A percentile compares a stretch with the other conserved stretches of the same genome.
Evolutionary conservation across 192 early-diverging fungal genomes (phyloP).

Genomic region (Polychytrium aggregatum): DNA sequence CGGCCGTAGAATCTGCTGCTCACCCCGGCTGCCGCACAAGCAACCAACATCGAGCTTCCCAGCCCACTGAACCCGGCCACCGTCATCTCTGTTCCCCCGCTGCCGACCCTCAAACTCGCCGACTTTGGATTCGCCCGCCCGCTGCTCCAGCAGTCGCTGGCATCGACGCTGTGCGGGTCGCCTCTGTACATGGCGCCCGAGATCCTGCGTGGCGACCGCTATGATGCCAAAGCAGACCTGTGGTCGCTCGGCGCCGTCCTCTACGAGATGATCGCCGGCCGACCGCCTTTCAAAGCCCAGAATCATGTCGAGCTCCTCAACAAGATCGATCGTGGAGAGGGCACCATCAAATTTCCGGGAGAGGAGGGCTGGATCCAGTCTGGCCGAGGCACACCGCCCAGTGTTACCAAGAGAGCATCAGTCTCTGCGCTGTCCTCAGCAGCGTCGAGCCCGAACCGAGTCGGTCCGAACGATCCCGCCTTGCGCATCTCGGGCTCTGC

Average conservation of each 20-base stretch:
- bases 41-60: slow-evolving; percentile 29
- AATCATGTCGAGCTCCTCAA: slow-evolving; percentile 89
- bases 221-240: slow-evolving; percentile 89
- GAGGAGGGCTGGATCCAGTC: slow-evolving; percentile 15
- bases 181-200: slow-evolving; percentile 94
- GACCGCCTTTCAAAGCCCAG: slow-evolving; percentile 81
- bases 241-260: slow-evolving; percentile 94
- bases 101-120: slow-evolving; percentile 83
- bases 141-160: slow-evolving; percentile 70
- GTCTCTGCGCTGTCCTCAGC: too few species aligned
- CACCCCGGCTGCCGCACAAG: slow-evolving; percentile 35
- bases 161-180: slow-evolving; percentile 91
- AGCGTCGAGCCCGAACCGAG: slow-evolving; percentile 1
- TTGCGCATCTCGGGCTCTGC: background rate
- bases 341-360: slow-evolving; percentile 80
- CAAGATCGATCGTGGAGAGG: slow-evolving; percentile 78
- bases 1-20: slow-evolving; percentile 84
- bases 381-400: background rate
- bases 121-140: slow-evolving; percentile 98
- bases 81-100: slow-evolving; percentile 23
- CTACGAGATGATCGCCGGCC: slow-evolving; percentile 87
- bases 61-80: slow-evolving; percentile 16
- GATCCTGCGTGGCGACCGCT: slow-evolving; percentile 75
- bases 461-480: too few species aligned
- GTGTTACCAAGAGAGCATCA: too few species aligned